Evolutionary conservation across 176 grass and related monocot species (phyloP), one percentile per base, ranked within the genome.

Genomic region (Chloris gayana): DNA sequence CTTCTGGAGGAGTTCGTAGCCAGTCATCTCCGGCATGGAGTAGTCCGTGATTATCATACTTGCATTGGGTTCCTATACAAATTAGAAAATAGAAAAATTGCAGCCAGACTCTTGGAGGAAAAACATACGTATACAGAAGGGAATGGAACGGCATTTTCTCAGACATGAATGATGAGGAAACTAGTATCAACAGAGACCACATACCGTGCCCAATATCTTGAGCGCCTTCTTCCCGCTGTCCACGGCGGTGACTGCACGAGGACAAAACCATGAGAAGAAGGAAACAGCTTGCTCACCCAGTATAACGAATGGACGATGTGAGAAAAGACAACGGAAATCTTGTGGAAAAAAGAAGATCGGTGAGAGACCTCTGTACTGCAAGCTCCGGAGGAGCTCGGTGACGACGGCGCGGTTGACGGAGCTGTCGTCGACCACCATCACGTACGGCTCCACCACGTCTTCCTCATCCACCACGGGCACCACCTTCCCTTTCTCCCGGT

Each of bases 1-100:
- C 76, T 87, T 95, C 84, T 93, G 95, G 50, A 98, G 96, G 32
- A 98, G 96, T 32, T 98, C 92, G 26, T 89, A 95, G 2, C 96
- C 96, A 9, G 96, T 98, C 96, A 98, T 98, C 79, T 91, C 96
- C 30, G 96, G 96, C 96, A 98, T 98, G 57, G 88, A 95, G 66
- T 98, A 98, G 80, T 98, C 96, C 0, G 96, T 98, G 24, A 98
- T 95, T 34, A 98, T 98, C 92, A 98, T 91, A 65, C 86, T 93
- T 30, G 95, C 96, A 60, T 98, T 93, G 35, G 90, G 84, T 51
- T 98, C 96, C 96, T 98, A 37, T 37, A 37, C 7, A 37, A n/a
- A 56, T 19, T 9, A 5, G 4, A 22, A 21, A 56, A 56, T 5
- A 56, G 21, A n/a, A 56, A 51, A 56, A n/a, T 9, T 56, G 53